Evolutionary conservation across 805 yeast species (phyloP), one percentile per base, ranked within the genome.

Genomic region (Nakazawaea ishiwadae): DNA sequence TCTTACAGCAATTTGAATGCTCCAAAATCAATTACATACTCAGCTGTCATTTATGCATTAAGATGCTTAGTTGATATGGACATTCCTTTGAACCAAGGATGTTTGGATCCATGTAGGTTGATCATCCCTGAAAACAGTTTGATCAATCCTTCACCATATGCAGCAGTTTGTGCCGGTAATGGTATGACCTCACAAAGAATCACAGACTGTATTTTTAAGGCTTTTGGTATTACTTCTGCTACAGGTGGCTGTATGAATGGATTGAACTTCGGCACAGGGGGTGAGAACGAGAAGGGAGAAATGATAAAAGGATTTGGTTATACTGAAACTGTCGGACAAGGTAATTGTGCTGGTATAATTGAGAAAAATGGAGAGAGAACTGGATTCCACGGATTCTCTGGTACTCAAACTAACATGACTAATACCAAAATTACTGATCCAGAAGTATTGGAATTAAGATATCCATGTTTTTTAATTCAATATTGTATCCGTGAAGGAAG

Each of bases 161-260:
- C 73, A 28, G 75, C 73, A 31, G 77, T 73, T 3, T 55, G 59
- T 44, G 44, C 44, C 11, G 77, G 76, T 26, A 73, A 72, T 48
- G 77, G 73, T 10, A 81, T 85, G 62, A 86, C 95, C 1, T 80
- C 91, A 2, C 96, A 87, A 60, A 71, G 95, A 48, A 79, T 87
- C 26, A 84, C 90, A 0, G 95, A 85, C 57, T 89, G 82, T 4
- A 73, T 87, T 26, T 66, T 87, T 51, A 79, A 78, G 50, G 89
- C 95, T 1, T 84, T 87, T 55, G 70, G 74, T 45, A 84, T 85
- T 4, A 81, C 84, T 56, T 95, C 95, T 2, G 95, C 86, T 45
- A 84, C 95, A 1, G 95, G 87, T 58, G 93, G 95, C 23, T 86
- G 89, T 43, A 82, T 90, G 59, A 87, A 87, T 60, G 87, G 86